Evolutionary conservation across 495 filamentous ascomycete species (phyloP).

Genomic region (Hypoxylon perforatum): DNA sequence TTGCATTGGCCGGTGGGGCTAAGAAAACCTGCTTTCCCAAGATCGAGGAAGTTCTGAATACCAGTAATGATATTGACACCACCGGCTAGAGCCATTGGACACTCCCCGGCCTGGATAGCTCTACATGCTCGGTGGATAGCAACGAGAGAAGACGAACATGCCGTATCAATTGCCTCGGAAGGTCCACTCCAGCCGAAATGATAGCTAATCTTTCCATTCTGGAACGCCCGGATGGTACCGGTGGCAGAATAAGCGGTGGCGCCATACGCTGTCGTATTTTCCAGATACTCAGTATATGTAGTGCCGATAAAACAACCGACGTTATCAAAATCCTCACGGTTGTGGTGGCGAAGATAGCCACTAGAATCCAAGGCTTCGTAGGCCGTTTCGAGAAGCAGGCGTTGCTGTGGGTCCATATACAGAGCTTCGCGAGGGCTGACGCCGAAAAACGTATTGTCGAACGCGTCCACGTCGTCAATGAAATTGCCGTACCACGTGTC

Average conservation of each 20-base stretch:
- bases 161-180: constrained; percentile 62
- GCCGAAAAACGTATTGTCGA: constrained; percentile 57
- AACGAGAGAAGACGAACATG: constrained; percentile 61
- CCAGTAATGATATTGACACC: constrained; percentile 47
- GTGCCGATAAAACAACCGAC: constrained; percentile 50
- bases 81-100: constrained; percentile 51
- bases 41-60: constrained; percentile 45
- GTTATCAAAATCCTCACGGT: constrained; percentile 11
- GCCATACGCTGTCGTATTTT: constrained; percentile 45
- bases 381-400: constrained; percentile 59
- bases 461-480: constrained; percentile 43
- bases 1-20: constrained; percentile 48
- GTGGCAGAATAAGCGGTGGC: constrained; percentile 40
- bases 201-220: constrained; percentile 46
- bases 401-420: constrained; percentile 64
- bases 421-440: constrained; percentile 56
- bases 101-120: constrained; percentile 54
- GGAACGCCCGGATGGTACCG: constrained; percentile 39
- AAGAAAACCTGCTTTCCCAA: constrained; percentile 55
- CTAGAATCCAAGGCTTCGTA: constrained; percentile 59
- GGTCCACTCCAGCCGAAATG: constrained; percentile 64
- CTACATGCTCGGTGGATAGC: constrained; percentile 58
- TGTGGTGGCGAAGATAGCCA: constrained; percentile 29
- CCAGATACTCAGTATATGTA: constrained; percentile 43
- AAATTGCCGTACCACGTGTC: constrained; percentile 47